A percentile compares a stretch with the other conserved stretches of the same genome.
These are phyloP conservation scores for Lactarius pseudohatsudake DNA, from an alignment of 768 basidiomycete genomes.

Conservation along the genomic window DNA sequence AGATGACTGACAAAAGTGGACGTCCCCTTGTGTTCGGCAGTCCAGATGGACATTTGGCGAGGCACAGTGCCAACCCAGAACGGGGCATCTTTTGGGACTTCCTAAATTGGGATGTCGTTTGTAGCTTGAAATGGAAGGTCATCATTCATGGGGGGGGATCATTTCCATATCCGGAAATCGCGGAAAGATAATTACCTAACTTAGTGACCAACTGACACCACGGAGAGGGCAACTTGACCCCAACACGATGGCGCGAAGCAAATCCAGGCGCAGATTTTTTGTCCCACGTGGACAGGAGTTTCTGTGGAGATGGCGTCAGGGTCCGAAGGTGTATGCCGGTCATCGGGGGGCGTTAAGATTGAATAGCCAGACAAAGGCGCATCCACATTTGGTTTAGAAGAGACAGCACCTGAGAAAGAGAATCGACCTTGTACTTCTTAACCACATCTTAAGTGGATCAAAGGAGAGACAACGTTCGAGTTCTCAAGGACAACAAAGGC, in stretches of 20 bases:
- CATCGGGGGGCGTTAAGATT: not conserved
- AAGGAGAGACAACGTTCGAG: not conserved
- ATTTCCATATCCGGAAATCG: not conserved
- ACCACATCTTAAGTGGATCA: not conserved
- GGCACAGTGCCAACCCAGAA: conserved; percentile 1
- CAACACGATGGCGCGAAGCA: not conserved
- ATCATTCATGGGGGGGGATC: not conserved
- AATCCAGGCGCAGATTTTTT: not conserved
- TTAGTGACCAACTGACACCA: not conserved
- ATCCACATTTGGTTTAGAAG: not conserved
- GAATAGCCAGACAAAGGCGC: not conserved
- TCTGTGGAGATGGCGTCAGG: not conserved
- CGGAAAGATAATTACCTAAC: not conserved
- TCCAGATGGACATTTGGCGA: not conserved
- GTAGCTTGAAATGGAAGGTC: conserved; percentile 20
- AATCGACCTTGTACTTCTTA: not conserved
- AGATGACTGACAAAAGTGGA: conserved; percentile 20
- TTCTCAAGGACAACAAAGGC: not conserved
- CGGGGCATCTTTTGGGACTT: conserved; percentile 14
- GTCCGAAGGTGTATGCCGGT: not conserved
- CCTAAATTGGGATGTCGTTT: conserved; percentile 23
- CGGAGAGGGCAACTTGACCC: not conserved
- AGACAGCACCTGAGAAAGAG: not conserved
- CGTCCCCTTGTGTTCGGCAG: conserved; percentile 26
- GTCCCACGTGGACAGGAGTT: not conserved